Evolutionary conservation across 139 green algal genomes (phyloP).

Genomic region (Asterochloris sp.): DNA sequence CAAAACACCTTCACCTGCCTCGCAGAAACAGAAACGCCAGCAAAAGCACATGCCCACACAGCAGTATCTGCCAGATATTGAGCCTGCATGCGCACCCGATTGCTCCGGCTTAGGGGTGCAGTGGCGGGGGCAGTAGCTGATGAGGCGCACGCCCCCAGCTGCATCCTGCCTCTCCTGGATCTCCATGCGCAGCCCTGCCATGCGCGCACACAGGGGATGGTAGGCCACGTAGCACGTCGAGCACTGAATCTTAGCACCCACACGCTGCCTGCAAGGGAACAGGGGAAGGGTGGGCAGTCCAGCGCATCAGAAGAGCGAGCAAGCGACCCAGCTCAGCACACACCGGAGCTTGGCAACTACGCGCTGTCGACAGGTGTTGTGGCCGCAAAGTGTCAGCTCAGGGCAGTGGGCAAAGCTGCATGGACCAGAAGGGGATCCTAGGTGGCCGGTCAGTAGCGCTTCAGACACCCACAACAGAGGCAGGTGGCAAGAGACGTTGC

Average conservation of each 20-base stretch:
- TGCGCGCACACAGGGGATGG: slow-evolving; percentile 85
- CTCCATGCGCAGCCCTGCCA: slow-evolving; percentile 84
- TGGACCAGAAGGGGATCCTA: no score
- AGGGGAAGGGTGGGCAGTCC: no score
- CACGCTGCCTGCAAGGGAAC: slow-evolving; percentile 44
- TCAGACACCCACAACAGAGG: no score
- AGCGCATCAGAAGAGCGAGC: no score
- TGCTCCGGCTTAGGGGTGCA: slow-evolving; percentile 53
- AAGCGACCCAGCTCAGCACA: no score
- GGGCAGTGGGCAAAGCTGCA: no score
- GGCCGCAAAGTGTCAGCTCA: no score
- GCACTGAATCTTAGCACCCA: slow-evolving; percentile 95
- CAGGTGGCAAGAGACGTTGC: no score
- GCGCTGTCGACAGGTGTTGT: no score
- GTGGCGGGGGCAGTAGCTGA: slow-evolving; percentile 76
- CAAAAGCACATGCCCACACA: not conserved
- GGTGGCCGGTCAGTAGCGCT: no score
- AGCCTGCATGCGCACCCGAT: slow-evolving; percentile 23
- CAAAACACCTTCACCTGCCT: no score
- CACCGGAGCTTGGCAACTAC: no score
- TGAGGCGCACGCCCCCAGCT: slow-evolving; percentile 39
- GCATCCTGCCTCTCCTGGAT: slow-evolving; percentile 50
- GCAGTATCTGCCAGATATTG: not conserved
- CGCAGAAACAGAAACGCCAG: not conserved
- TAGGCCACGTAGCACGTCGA: slow-evolving; percentile 80